Conservation (phyloP, 345 rosid genomes). For the Orychophragmus violaceus region DNA sequence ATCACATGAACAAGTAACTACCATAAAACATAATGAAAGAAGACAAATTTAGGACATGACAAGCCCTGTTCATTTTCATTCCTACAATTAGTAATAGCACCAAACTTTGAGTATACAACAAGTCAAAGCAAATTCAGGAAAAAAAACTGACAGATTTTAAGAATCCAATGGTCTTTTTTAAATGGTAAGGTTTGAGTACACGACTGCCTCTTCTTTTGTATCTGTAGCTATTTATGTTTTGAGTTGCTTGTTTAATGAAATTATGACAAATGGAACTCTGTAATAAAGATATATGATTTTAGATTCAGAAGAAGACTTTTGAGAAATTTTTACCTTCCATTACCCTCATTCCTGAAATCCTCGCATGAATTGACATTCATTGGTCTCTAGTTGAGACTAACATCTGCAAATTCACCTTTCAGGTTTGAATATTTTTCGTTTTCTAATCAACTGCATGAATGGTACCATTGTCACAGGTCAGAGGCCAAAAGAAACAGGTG, state of each 20-base stretch:
- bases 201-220: conserved; percentile 24
- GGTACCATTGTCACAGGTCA: conserved; percentile 30
- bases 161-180: background rate
- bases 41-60: conserved; percentile 7
- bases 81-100: conserved; percentile 23
- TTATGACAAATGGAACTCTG: conserved; percentile 8
- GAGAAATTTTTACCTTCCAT: conserved; percentile 12
- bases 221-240: conserved; percentile 22
- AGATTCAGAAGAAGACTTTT: conserved; percentile 1
- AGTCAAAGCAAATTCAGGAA: conserved; percentile 26
- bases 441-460: conserved; percentile 9
- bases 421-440: background rate
- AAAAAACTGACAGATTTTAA: too few species aligned
- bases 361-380: conserved; percentile 4
- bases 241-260: conserved; percentile 13
- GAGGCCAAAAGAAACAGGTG: background rate
- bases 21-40: conserved; percentile 7
- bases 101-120: conserved; percentile 33
- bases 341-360: conserved; percentile 9
- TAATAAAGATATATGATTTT: background rate
- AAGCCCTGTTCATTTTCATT: conserved; percentile 21
- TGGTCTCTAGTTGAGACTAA: background rate
- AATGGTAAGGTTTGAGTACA: conserved; percentile 27
- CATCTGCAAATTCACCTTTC: background rate
- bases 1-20: conserved; percentile 13